Conservation (phyloP, 2,329 filamentous ascomycete genomes). For the Microdochium trichocladiopsis region DNA sequence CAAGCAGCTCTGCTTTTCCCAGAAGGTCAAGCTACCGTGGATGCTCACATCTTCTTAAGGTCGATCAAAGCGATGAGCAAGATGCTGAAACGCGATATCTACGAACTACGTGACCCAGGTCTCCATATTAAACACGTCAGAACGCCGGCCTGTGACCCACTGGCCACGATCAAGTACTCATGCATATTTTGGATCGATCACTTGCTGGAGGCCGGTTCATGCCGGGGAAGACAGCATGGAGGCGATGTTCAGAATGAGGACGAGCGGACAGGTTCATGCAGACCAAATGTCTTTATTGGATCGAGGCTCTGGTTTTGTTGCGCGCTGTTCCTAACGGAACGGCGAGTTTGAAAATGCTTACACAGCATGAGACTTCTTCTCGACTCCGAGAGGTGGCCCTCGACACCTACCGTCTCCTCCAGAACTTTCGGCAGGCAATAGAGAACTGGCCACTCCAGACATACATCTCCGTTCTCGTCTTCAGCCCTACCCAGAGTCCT, state of each 20-base stretch:
- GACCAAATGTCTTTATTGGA: conserved; percentile 28
- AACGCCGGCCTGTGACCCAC: conserved; percentile 10
- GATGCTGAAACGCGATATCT: conserved; percentile 24
- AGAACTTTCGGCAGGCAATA: neutral
- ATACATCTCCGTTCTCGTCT: neutral
- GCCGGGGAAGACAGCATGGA: neutral
- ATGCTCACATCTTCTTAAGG: conserved; percentile 20
- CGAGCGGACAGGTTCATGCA: conserved; percentile 21
- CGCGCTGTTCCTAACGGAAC: conserved; percentile 12
- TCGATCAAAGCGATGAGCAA: conserved; percentile 21
- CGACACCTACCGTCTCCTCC: neutral
- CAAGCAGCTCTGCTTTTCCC: conserved; percentile 18
- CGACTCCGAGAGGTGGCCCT: neutral
- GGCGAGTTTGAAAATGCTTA: conserved; percentile 10
- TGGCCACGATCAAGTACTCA: conserved; percentile 16
- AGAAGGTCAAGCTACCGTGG: conserved; percentile 10
- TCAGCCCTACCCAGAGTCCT: neutral
- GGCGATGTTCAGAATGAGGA: conserved; percentile 14
- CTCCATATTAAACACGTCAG: conserved; percentile 9
- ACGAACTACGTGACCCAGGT: conserved; percentile 13
- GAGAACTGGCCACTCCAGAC: neutral
- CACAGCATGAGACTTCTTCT: neutral
- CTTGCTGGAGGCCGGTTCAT: conserved; percentile 5
- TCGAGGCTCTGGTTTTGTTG: conserved; percentile 30
- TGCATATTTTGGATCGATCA: conserved; percentile 24